Conservation (phyloP, 768 basidiomycete species). For the Tylopilus vinaceipallidus region DNA sequence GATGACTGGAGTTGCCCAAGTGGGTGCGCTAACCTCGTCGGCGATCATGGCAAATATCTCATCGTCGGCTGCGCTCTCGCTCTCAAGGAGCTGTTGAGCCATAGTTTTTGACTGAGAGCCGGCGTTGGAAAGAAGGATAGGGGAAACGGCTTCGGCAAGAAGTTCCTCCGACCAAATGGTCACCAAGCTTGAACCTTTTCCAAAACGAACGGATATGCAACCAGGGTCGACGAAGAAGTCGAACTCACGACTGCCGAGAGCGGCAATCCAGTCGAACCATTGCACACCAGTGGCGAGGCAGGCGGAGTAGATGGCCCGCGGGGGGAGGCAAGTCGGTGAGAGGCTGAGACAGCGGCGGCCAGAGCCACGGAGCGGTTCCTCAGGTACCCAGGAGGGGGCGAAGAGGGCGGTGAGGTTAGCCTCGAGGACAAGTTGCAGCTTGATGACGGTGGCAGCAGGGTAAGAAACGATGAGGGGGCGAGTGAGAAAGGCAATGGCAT, state of each 20-base stretch:
- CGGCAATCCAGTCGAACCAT: slow-evolving; percentile 79
- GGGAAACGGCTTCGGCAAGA: slow-evolving; percentile 27
- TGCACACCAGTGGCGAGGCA: slow-evolving; percentile 68
- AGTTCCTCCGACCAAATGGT: slow-evolving; percentile 69
- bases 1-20: slow-evolving; percentile 66
- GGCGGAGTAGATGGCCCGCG: slow-evolving; percentile 67
- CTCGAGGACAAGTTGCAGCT: slow-evolving; percentile 70
- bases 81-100: slow-evolving; percentile 71
- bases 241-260: slow-evolving; percentile 67
- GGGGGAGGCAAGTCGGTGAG: slow-evolving; percentile 66
- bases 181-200: slow-evolving; percentile 44
- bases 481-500: slow-evolving; percentile 74
- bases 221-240: slow-evolving; percentile 83
- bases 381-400: slow-evolving; percentile 61
- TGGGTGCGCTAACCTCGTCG: slow-evolving; percentile 64
- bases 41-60: slow-evolving; percentile 74
- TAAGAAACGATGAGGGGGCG: slow-evolving; percentile 57
- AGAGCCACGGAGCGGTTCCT: slow-evolving; percentile 65
- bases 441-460: slow-evolving; percentile 59
- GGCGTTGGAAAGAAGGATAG: slow-evolving; percentile 18
- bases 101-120: slow-evolving; percentile 51
- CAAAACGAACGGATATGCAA: slow-evolving; percentile 66
- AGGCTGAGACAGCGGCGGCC: slow-evolving; percentile 74
- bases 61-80: slow-evolving; percentile 70
- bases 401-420: slow-evolving; percentile 70